Conservation (phyloP, 2,329 filamentous ascomycete species). For the Botryosphaeria agaves region DNA sequence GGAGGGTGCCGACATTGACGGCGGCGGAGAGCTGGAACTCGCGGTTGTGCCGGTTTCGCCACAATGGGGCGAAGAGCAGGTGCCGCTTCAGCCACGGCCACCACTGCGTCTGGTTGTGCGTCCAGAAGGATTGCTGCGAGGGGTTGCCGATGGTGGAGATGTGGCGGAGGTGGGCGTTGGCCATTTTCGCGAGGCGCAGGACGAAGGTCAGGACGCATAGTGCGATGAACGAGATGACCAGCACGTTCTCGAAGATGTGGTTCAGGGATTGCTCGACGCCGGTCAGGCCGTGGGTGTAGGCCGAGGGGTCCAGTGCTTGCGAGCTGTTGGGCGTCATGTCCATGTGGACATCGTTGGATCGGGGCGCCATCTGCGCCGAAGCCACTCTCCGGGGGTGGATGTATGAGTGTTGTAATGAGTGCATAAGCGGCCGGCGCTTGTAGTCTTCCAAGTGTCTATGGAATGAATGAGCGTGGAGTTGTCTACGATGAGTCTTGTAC, state of each 20-base stretch:
- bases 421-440: no score
- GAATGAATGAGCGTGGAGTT: no score
- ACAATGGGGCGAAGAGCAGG: conserved; percentile 52
- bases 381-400: no score
- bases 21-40: conserved; percentile 52
- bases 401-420: no score
- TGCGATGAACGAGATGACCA: conserved; percentile 19
- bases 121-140: conserved; percentile 26
- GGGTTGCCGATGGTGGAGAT: conserved; percentile 25
- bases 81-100: conserved; percentile 47
- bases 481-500: no score
- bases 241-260: conserved; percentile 27
- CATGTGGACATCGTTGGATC: no score
- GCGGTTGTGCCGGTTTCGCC: conserved; percentile 58
- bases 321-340: no score
- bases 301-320: no score
- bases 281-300: conserved; percentile 25
- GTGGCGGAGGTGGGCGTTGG: conserved; percentile 26
- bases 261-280: conserved; percentile 31
- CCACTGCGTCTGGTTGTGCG: conserved; percentile 23
- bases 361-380: no score
- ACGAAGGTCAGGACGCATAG: conserved; percentile 19
- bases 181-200: conserved; percentile 24
- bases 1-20: conserved; percentile 58
- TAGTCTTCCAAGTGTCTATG: no score